Percentiles rank a stretch among this genome's conserved stretches.
These are phyloP conservation scores for Eucalyptus globulus DNA, from an alignment of 345 rosid species.

Conservation along the genomic window DNA sequence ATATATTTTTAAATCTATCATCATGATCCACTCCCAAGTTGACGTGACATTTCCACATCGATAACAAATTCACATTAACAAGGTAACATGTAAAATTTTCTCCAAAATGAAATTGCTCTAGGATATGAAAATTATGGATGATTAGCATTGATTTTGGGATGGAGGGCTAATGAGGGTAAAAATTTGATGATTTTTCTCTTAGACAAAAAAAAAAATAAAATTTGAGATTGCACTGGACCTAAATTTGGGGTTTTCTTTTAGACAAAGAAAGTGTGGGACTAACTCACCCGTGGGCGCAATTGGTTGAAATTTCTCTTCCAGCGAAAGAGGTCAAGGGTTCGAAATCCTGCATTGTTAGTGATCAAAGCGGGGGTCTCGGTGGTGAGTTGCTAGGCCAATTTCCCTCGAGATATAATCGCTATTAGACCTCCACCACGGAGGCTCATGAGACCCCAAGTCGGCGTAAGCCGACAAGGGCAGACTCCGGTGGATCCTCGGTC, in stretches of 20 bases:
- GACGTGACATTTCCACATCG: rapidly evolving
- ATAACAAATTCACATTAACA: neutral
- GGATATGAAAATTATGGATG: neutral
- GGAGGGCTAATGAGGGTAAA: neutral
- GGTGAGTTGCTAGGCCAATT: rapidly evolving
- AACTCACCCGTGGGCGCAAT: rapidly evolving
- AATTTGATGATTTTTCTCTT: neutral
- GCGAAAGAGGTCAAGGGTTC: rapidly evolving
- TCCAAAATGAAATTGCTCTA: no score
- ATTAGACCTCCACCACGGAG: no score
- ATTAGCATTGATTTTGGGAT: neutral
- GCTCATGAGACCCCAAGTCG: no score
- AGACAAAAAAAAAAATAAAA: no score
- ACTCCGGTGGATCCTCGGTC: rapidly evolving
- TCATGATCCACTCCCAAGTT: neutral
- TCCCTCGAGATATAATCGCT: no score
- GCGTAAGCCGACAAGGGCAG: no score
- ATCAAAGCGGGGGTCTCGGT: rapidly evolving
- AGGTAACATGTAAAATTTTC: neutral
- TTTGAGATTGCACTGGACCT: neutral
- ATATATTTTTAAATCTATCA: neutral
- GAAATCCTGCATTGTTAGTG: rapidly evolving
- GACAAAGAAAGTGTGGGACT: neutral
- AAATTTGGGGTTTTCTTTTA: neutral
- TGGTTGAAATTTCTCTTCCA: no score